phyloP scores from a whole-genome alignment of 768 basidiomycete genomes.

The Tulasnella sp. region DNA sequence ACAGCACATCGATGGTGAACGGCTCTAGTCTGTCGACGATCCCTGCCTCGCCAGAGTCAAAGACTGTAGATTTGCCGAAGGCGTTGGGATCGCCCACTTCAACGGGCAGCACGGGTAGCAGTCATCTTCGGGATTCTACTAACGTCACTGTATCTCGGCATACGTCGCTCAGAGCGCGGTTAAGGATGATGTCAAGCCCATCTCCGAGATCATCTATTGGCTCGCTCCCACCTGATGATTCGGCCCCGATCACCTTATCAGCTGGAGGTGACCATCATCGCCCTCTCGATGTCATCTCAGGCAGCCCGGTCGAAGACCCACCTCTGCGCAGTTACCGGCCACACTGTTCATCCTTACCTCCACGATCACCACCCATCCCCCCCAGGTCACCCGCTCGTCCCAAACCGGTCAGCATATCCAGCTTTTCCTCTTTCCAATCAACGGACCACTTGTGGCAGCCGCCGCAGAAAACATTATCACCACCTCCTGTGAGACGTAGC shows the following conservation, averaged over 20 bases:
- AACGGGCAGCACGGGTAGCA: background rate
- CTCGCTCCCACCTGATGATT: background rate
- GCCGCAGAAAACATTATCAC: background rate
- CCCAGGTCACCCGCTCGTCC: slow-evolving; percentile 1
- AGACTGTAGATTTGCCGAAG: background rate
- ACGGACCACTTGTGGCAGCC: background rate
- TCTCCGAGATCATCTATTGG: background rate
- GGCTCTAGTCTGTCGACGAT: slow-evolving; percentile 8
- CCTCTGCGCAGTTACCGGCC: background rate
- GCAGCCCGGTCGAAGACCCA: background rate
- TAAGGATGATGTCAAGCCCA: slow-evolving; percentile 14
- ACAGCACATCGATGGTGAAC: background rate
- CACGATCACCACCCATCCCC: background rate
- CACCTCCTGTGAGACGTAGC: slow-evolving; percentile 1
- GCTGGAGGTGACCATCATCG: background rate
- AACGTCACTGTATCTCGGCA: background rate
- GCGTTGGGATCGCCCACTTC: background rate
- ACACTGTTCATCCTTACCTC: background rate
- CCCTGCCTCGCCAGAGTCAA: slow-evolving; percentile 7
- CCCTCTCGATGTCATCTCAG: background rate
- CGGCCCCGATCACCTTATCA: background rate
- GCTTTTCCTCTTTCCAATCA: background rate
- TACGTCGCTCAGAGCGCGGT: slow-evolving; percentile 6
- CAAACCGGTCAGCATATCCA: background rate
- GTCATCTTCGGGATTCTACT: background rate